phyloP scores from a whole-genome alignment of 2,329 filamentous ascomycete genomes.

The Trichophyton equinum region DNA sequence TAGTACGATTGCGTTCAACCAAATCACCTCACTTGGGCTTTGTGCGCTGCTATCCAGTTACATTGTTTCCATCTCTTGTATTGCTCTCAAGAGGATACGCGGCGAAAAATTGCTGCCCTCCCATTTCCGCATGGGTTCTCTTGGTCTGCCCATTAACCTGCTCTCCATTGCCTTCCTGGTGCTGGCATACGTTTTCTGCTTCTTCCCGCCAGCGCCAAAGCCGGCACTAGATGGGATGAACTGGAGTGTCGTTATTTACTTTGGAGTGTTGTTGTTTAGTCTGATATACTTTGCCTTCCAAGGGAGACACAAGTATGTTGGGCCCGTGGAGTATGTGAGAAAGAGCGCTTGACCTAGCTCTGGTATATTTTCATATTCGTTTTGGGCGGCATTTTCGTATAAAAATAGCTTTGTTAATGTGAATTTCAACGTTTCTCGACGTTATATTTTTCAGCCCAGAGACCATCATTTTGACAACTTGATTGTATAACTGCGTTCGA shows the following conservation, averaged over 20 bases:
- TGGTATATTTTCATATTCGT: neutral
- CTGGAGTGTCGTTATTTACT: constrained; percentile 32
- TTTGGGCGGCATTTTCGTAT: neutral
- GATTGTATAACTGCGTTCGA: too few relatives aligned
- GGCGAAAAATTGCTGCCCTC: constrained; percentile 31
- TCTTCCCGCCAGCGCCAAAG: constrained; percentile 6
- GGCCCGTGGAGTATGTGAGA: constrained; percentile 12
- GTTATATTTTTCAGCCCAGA: too few relatives aligned
- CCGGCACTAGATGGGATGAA: constrained; percentile 7
- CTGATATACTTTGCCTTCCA: constrained; percentile 27
- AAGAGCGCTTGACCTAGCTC: neutral
- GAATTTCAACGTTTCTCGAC: too few relatives aligned
- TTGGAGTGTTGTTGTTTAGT: constrained; percentile 27
- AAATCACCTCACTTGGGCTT: constrained; percentile 33
- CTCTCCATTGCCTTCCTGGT: constrained; percentile 6
- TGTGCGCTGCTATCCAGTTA: constrained; percentile 32
- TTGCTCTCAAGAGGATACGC: constrained; percentile 31
- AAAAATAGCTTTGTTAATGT: neutral
- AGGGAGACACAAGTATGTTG: constrained; percentile 20
- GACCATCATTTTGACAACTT: too few relatives aligned
- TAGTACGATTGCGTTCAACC: constrained; percentile 32
- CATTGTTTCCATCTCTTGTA: constrained; percentile 35
- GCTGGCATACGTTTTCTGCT: constrained; percentile 11
- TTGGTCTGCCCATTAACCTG: constrained; percentile 9
- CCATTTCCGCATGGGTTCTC: constrained; percentile 35